Evolutionary conservation across 2,329 filamentous ascomycete genomes (phyloP).

Genomic region (Fusarium protoensiforme): DNA sequence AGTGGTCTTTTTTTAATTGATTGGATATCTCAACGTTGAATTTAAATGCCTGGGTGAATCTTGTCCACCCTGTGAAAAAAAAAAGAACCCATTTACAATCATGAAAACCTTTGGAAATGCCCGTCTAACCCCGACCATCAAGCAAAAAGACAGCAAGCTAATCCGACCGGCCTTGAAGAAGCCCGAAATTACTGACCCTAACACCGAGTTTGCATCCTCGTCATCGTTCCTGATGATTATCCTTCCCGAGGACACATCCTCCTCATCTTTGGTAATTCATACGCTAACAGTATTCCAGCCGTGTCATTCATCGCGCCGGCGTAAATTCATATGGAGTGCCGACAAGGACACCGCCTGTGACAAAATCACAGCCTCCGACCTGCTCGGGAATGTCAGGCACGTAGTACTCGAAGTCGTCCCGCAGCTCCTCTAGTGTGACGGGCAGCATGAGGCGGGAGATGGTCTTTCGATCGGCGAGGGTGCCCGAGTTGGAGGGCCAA

Average conservation of each 20-base stretch:
- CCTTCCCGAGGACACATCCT: not conserved
- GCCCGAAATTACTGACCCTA: slow-evolving; percentile 15
- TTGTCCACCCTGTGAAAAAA: slow-evolving; percentile 19
- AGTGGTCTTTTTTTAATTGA: slow-evolving; percentile 23
- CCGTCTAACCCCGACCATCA: slow-evolving; percentile 29
- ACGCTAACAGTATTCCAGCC: not conserved
- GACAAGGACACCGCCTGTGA: slow-evolving; percentile 31
- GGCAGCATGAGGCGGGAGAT: slow-evolving; percentile 48
- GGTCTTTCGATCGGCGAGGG: slow-evolving; percentile 46
- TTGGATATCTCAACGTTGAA: slow-evolving; percentile 36
- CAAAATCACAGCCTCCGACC: slow-evolving; percentile 43
- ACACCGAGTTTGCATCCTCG: slow-evolving; percentile 32
- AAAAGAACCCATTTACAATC: slow-evolving; percentile 19
- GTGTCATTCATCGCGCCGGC: slow-evolving; percentile 18
- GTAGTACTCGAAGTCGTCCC: slow-evolving; percentile 48
- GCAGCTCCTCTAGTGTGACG: slow-evolving; percentile 44
- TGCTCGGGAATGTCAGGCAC: slow-evolving; percentile 43
- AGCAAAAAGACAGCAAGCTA: not conserved
- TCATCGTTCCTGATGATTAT: slow-evolving; percentile 19
- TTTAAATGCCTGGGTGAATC: slow-evolving; percentile 35
- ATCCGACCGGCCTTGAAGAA: slow-evolving; percentile 14
- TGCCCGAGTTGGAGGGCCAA: slow-evolving; percentile 44
- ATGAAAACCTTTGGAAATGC: slow-evolving; percentile 20
- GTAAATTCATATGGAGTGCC: slow-evolving; percentile 15
- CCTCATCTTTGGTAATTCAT: not conserved